Conservation (phyloP, 148 eudicot genomes). For the Silene conica region DNA sequence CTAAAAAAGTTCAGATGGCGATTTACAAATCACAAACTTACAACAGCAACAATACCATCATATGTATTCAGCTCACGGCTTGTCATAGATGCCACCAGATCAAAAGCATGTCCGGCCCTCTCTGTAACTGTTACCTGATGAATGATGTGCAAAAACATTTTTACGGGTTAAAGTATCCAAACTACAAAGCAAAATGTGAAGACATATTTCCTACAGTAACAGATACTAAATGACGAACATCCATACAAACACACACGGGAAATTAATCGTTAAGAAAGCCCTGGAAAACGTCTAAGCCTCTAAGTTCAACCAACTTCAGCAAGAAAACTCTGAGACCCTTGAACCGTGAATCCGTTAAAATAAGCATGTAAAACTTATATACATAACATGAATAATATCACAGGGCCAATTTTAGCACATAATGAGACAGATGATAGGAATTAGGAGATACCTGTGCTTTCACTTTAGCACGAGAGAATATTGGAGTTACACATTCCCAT, state of each 20-base stretch:
- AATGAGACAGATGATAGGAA: not conserved
- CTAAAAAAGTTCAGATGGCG: not conserved
- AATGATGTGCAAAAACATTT: constrained; percentile 17
- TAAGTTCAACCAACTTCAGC: too few species aligned
- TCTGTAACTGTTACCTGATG: constrained; percentile 76
- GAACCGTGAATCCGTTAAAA: too few species aligned
- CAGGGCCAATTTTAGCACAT: not conserved
- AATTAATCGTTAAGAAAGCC: too few species aligned
- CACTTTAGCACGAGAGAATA: constrained; percentile 79
- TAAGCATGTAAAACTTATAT: too few species aligned
- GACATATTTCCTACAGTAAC: not conserved
- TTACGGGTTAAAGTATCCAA: not conserved
- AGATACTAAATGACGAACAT: not conserved
- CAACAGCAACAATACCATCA: constrained; percentile 92
- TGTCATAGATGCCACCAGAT: constrained; percentile 64
- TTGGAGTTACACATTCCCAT: constrained; percentile 79
- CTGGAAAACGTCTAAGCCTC: too few species aligned
- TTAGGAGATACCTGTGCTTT: constrained; percentile 56
- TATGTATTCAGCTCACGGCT: constrained; percentile 58
- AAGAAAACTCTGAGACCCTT: too few species aligned
- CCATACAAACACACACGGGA: too few species aligned
- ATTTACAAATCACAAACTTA: constrained; percentile 42
- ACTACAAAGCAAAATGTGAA: too few species aligned
- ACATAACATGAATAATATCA: too few species aligned
- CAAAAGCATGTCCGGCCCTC: constrained; percentile 86